phyloP scores from a whole-genome alignment of 2,329 filamentous ascomycete genomes.

The Aspergillus viridinutans region DNA sequence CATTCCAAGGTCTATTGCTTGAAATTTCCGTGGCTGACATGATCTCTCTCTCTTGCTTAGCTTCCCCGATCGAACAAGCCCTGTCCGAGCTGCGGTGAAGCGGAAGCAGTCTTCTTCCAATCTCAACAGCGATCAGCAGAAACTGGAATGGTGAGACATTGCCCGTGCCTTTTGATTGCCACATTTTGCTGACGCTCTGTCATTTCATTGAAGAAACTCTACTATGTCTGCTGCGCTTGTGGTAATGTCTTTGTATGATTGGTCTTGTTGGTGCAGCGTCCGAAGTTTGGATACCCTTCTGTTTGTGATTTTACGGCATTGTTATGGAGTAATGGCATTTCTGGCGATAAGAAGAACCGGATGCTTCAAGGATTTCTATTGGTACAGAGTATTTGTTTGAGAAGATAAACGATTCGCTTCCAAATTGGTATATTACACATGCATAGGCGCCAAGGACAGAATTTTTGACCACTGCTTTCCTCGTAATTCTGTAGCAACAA shows the following conservation, averaged over 20 bases:
- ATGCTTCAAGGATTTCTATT: slow-evolving; percentile 21
- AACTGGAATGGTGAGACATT: slow-evolving; percentile 83
- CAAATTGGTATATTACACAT: slow-evolving; percentile 53
- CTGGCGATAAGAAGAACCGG: slow-evolving; percentile 6
- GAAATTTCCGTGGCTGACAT: slow-evolving; percentile 30
- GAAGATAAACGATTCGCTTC: slow-evolving; percentile 22
- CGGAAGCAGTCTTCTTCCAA: slow-evolving; percentile 97
- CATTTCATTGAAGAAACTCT: slow-evolving; percentile 65
- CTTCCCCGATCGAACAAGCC: slow-evolving; percentile 83
- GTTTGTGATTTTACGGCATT: slow-evolving; percentile 14
- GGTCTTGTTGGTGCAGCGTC: slow-evolving; percentile 13
- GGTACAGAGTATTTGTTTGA: slow-evolving; percentile 24
- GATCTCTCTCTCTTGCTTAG: slow-evolving; percentile 47
- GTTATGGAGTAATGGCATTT: slow-evolving; percentile 20
- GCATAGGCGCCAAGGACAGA: slow-evolving; percentile 84
- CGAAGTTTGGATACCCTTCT: slow-evolving; percentile 27
- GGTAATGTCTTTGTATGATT: slow-evolving; percentile 69
- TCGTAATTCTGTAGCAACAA: slow-evolving; percentile 85
- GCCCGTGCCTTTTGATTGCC: slow-evolving; percentile 6
- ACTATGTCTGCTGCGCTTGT: slow-evolving; percentile 91
- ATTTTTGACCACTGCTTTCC: slow-evolving; percentile 99
- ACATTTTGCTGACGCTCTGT: slow-evolving; percentile 11
- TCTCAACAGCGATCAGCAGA: slow-evolving; percentile 95
- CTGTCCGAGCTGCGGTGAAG: slow-evolving; percentile 79
- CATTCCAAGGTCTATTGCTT: slow-evolving; percentile 6